A percentile compares a stretch with the other conserved stretches of the same genome.
These are phyloP conservation scores for Trichoderma atrobrunneum DNA, from an alignment of 2,329 filamentous ascomycete genomes.

Conservation along the genomic window DNA sequence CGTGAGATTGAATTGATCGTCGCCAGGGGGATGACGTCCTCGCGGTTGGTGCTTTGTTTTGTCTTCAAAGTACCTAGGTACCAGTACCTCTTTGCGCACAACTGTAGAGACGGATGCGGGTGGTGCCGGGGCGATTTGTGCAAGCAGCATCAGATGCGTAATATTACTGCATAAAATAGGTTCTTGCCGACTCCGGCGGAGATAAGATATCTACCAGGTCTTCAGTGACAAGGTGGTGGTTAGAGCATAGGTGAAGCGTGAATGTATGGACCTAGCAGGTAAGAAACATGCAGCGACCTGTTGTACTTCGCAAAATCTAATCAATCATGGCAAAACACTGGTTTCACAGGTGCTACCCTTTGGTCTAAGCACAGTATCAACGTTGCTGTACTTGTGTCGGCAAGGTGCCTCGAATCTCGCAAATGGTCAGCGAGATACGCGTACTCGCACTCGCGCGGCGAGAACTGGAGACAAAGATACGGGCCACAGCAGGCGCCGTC, in stretches of 20 bases:
- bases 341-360: not conserved
- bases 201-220: not conserved
- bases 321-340: not conserved
- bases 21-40: not conserved
- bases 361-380: not conserved
- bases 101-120: not conserved
- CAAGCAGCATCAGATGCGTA: not conserved
- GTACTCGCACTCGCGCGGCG: not conserved
- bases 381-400: not conserved
- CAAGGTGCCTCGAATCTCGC: slow-evolving; percentile 7
- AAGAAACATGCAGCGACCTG: not conserved
- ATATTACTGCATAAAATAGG: not conserved
- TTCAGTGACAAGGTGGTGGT: not conserved
- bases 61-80: not conserved
- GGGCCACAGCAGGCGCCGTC: not conserved
- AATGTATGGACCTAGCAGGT: no score
- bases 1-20: not conserved
- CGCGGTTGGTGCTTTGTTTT: not conserved
- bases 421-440: not conserved
- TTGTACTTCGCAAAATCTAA: not conserved
- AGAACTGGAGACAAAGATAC: not conserved
- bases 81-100: not conserved
- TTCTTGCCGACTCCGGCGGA: not conserved
- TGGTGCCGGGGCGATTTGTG: not conserved
- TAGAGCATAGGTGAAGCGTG: not conserved